Evolutionary conservation across 2,329 filamentous ascomycete genomes (phyloP), one percentile per base, ranked within the genome.

Genomic region (Hymenoscyphus albidus): DNA sequence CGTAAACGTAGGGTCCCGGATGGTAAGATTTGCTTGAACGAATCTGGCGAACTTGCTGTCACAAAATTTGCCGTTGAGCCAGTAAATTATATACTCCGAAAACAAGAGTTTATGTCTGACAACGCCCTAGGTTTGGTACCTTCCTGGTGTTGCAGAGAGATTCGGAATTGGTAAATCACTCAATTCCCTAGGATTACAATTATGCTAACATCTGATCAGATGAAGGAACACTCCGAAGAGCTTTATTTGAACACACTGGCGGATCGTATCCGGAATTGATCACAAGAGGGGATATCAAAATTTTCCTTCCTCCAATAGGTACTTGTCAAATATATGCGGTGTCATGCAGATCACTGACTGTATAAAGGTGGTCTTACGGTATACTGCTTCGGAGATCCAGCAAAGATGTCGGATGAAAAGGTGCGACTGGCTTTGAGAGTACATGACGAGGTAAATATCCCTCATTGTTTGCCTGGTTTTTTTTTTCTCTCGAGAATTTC

Each of bases 21-120:
- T 76, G 94, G 95, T 61, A 95, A 93, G 74, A 92, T 98, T 77
- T 98, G 67, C 74, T 77, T 98, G 62, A 97, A 97, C 74, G 83
- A 87, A n/a, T 79, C 80, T 2, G 95, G 95, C 63, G 95, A 98
- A 76, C 82, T 98, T 44, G 90, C 90, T 39, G 95, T 98, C 5
- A 98, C 95, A 58, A 99, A 99, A 76, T 92, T 98, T 69, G 95
- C 95, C 3, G 95, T 97, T 22, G 95, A 99, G 77, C 95, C 95
- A 94, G 96, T 76, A 82, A 62, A 70, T 54, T 64, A n/a, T 42
- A 55, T 32, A 27, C 93, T 59, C 51, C 51, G n/a, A 39, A 22
- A 54, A 31, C 35, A 59, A n/a, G 18, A 58, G n/a, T 27, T 7
- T 44, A 35, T 40, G 39, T 32, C 65, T 59, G 54, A 61, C 42